These are phyloP conservation scores for Saccharomycopsis selenospora DNA, from an alignment of 805 yeast species.

Conservation along the genomic window DNA sequence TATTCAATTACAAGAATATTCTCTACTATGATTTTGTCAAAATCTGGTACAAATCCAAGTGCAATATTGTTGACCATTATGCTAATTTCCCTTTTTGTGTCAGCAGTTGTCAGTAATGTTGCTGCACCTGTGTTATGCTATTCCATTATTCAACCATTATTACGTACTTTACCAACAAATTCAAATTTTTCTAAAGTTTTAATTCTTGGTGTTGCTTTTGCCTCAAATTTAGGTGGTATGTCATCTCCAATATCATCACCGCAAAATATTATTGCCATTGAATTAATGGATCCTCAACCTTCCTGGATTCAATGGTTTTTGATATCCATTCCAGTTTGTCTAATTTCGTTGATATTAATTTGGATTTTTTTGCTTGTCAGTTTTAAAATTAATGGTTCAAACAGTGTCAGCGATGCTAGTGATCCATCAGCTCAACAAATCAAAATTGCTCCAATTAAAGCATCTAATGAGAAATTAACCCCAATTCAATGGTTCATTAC, in stretches of 20 bases:
- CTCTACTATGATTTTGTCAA: conserved; percentile 72
- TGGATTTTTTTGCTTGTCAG: conserved; percentile 69
- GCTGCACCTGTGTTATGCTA: conserved; percentile 94
- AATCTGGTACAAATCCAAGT: conserved; percentile 82
- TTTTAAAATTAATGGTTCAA: conserved; percentile 43
- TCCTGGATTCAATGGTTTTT: conserved; percentile 94
- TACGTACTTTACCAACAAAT: conserved; percentile 74
- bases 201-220: conserved; percentile 85
- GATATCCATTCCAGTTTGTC: conserved; percentile 74
- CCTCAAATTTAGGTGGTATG: conserved; percentile 94
- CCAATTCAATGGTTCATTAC: conserved; percentile 69
- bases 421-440: conserved; percentile 26
- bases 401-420: not conserved
- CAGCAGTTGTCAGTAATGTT: conserved; percentile 95
- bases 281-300: conserved; percentile 64
- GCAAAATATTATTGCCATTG: conserved; percentile 86
- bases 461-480: conserved; percentile 60
- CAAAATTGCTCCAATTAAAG: conserved; percentile 47
- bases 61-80: conserved; percentile 70
- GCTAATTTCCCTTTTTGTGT: conserved; percentile 76
- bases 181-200: conserved; percentile 76
- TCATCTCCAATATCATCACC: conserved; percentile 97
- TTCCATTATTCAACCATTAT: conserved; percentile 83
- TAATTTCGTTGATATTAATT: conserved; percentile 52
- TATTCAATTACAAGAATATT: conserved; percentile 81